Evolutionary conservation across 257 asterid species (phyloP).

Genomic region (Nemophila menziesii): DNA sequence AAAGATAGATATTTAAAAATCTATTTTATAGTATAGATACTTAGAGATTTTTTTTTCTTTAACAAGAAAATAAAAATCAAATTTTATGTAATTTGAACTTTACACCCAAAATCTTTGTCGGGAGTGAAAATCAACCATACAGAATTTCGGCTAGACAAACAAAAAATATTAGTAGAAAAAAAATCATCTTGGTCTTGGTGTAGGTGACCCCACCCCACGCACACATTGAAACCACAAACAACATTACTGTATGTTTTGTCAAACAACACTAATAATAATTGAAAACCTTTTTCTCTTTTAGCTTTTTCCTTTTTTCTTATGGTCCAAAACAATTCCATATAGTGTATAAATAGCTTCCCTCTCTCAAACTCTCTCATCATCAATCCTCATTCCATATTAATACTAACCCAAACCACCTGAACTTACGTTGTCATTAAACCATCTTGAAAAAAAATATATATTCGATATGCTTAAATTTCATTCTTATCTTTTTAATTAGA

Average conservation of each 20-base stretch:
- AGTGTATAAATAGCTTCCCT: neutral
- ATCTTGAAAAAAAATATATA: neutral
- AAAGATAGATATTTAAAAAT: too few species aligned
- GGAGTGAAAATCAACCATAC: neutral
- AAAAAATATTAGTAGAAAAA: neutral
- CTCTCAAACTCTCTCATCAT: neutral
- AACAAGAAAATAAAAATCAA: too few species aligned
- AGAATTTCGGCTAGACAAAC: neutral
- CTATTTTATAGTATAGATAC: neutral
- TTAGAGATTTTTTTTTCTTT: too few species aligned
- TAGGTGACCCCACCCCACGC: neutral
- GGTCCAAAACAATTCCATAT: conserved; percentile 10
- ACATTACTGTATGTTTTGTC: neutral
- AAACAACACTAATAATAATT: neutral
- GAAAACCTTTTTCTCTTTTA: neutral
- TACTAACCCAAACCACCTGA: too few species aligned
- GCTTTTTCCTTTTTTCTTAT: neutral
- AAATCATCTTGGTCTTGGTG: neutral
- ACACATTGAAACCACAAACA: neutral
- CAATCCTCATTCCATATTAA: too few species aligned
- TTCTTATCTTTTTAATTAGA: neutral
- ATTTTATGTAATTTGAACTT: neutral
- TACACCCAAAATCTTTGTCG: conserved; percentile 10
- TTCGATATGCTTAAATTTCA: neutral
- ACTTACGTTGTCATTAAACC: too few species aligned